Evolutionary conservation across 176 grass and related monocot species (phyloP), one percentile per base, ranked within the genome.

Genomic region (Tillandsia leiboldiana): DNA sequence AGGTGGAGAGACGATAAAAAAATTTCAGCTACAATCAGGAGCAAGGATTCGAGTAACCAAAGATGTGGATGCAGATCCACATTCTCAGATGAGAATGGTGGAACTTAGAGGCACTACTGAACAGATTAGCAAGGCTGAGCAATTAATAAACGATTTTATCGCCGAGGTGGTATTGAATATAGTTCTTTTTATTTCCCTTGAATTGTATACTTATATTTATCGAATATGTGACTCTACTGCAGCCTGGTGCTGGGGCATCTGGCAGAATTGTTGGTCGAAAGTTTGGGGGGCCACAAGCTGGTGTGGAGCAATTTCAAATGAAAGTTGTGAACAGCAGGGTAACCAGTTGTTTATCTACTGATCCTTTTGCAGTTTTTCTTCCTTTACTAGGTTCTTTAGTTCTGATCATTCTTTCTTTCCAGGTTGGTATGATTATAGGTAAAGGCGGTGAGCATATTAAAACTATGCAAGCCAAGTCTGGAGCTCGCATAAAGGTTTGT

Each of bases 371-470:
- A 53, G 56, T 53, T 26, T 15, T 50, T 49, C 13, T 69, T 12
- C 63, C 12, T 12, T 27, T 26, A 24, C 27, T n/a, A 18, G 70
- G n/a, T 58, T 62, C 11, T 56, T 24, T 61, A 20, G 14, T 64
- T 17, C 13, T 10, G 62, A 42, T 12, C 28, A 71, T 23, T 20
- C 14, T 28, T 48, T 48, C 4, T 70, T 70, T 67, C 61, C 67
- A 97, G 93, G 93, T 97, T 66, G 93, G 93, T 74, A 72, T 97
- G 61, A 85, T 97, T 64, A 97, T 97, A 80, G 93, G 93, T 22
- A 97, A 92, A 86, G 84, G 86, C 73, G 93, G 89, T 66, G 93
- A 92, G 66, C 87, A 86, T 83, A 97, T 97, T 63, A 97, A 97
- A 85, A 87, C 70, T 51, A 92, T 97, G 93, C 93, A 97, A 83